Conservation (phyloP, 345 rosid genomes). For the Boechera divaricarpa region DNA sequence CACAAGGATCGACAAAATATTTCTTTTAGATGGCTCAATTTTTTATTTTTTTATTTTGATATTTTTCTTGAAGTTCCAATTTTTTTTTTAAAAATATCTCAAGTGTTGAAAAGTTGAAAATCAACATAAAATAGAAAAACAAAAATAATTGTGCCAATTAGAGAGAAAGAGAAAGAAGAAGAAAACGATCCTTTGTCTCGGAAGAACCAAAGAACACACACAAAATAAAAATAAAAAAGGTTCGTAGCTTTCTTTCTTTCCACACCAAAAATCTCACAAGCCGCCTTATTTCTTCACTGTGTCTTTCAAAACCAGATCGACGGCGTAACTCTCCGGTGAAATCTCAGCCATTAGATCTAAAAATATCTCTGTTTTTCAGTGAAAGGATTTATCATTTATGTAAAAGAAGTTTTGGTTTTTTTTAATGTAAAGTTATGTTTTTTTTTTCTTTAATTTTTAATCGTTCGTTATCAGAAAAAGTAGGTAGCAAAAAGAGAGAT, state of each 20-base stretch:
- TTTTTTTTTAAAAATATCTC: not conserved
- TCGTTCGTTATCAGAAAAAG: constrained; percentile 42
- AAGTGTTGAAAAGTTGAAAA: constrained; percentile 30
- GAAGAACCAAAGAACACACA: constrained; percentile 23
- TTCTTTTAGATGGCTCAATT: constrained; percentile 35
- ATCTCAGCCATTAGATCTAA: constrained; percentile 34
- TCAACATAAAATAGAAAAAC: not conserved
- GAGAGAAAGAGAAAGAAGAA: not conserved
- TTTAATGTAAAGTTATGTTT: constrained; percentile 10
- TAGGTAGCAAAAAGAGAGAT: constrained; percentile 31
- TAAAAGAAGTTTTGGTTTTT: not conserved
- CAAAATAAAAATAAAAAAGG: not conserved
- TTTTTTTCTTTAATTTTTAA: not conserved
- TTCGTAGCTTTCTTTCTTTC: constrained; percentile 38
- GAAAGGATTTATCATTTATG: not conserved
- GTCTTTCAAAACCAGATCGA: not conserved
- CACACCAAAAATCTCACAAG: constrained; percentile 40
- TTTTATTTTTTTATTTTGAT: no score
- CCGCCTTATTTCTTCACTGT: constrained; percentile 33
- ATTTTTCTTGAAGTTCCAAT: no score
- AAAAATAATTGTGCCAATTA: constrained; percentile 17
- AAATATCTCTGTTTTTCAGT: not conserved
- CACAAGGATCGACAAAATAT: constrained; percentile 43
- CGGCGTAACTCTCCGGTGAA: constrained; percentile 37
- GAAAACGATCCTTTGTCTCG: constrained; percentile 39